Evolutionary conservation across 345 rosid species (phyloP), one percentile per base, ranked within the genome.

Genomic region (Ceriops decandra): DNA sequence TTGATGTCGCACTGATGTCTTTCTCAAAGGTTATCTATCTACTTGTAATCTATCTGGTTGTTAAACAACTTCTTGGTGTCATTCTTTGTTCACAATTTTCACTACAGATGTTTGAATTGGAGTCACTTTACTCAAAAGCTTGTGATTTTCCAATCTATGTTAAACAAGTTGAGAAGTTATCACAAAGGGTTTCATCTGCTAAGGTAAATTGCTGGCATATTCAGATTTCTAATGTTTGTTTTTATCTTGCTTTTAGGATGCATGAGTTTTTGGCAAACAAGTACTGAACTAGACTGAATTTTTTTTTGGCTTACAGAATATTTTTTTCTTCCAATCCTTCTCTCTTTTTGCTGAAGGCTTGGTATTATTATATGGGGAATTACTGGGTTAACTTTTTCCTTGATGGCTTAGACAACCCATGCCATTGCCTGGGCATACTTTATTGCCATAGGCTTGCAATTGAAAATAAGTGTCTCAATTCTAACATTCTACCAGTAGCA

Each of bases 81-180:
- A 28, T 65, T 59, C 26, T 16, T 63, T 72, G 57, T 63, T 69
- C 6, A 20, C 28, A 11, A 26, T 61, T 76, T 63, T 68, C 24
- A 38, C 57, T 74, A 24, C 83, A 93, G 98, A 71, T 91, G 19
- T 61, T 84, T 63, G 83, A 91, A 66, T 76, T 93, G 85, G 90
- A 93, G 78, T 73, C 74, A 51, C 63, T 93, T 74, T 72, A 85
- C 68, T 79, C 86, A 42, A 86, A 82, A 81, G 84, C 83, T 74
- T 74, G 74, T 68, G 71, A 68, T 72, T 81, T 85, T 49, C 95
- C 90, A 19, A 79, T 93, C 57, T 72, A 76, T 81, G 68, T 86
- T 52, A 73, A 67, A 70, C 83, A 86, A 77, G 76, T 73, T 42
- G 82, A 80, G 70, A 81, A 79, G 74, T 78, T 93, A 73, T 84